A percentile compares a stretch with the other conserved stretches of the same genome.
Conservation (phyloP, 805 yeast species). For the Saccharomyces cerevisiae region DNA sequence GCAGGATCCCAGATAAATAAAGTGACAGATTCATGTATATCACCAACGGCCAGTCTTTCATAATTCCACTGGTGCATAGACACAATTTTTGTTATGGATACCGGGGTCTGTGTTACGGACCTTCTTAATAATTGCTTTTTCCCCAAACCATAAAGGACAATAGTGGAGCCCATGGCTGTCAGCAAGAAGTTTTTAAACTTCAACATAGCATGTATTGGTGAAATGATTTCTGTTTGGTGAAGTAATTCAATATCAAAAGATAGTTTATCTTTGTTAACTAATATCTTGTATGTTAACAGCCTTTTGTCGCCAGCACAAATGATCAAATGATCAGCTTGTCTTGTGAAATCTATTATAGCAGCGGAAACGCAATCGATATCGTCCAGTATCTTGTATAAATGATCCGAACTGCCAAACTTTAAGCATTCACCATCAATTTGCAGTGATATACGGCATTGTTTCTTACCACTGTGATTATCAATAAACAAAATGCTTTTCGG, state of each 20-base stretch:
- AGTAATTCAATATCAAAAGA: constrained; percentile 36
- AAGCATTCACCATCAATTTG: not conserved
- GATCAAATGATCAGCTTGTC: constrained; percentile 32
- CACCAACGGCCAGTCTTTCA: constrained; percentile 59
- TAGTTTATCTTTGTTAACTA: constrained; percentile 12
- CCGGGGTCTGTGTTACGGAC: constrained; percentile 38
- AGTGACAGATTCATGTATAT: constrained; percentile 57
- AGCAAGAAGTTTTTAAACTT: constrained; percentile 54
- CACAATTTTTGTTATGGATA: constrained; percentile 42
- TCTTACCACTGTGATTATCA: constrained; percentile 1
- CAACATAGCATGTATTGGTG: constrained; percentile 39
- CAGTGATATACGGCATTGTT: not conserved
- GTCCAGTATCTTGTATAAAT: constrained; percentile 1
- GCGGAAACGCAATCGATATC: constrained; percentile 13
- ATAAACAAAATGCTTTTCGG: constrained; percentile 1
- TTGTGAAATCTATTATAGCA: constrained; percentile 19
- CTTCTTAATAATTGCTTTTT: constrained; percentile 69
- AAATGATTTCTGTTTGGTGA: constrained; percentile 54
- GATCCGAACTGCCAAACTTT: not conserved
- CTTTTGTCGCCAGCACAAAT: constrained; percentile 34
- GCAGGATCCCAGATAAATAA: constrained; percentile 44
- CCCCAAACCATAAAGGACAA: constrained; percentile 68
- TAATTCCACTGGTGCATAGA: constrained; percentile 45
- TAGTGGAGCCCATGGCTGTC: constrained; percentile 44
- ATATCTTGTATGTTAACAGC: constrained; percentile 15